Percentiles rank a stretch among this genome's conserved stretches.
These are phyloP conservation scores for Plasmodium berghei DNA, from an alignment of 169 alveolate species.

Conservation along the genomic window DNA sequence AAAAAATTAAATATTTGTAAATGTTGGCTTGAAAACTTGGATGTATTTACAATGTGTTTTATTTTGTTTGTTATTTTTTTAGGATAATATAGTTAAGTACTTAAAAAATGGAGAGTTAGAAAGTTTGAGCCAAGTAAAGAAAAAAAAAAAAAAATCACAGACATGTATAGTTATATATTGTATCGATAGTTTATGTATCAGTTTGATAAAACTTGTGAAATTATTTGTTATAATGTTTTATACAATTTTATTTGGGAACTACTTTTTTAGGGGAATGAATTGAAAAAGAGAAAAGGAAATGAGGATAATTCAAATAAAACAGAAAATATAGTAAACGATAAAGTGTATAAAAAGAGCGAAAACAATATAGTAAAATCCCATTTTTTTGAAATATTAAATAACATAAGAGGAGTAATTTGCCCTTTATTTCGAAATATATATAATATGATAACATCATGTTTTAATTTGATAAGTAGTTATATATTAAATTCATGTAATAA, in stretches of 20 bases:
- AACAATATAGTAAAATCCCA: slow-evolving; percentile 19
- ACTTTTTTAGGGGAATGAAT: background rate
- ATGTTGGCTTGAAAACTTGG: no score
- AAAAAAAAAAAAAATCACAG: no score
- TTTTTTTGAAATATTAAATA: slow-evolving; percentile 8
- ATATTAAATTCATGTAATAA: slow-evolving; percentile 5
- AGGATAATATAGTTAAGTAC: no score
- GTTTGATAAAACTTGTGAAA: background rate
- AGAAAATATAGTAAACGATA: background rate
- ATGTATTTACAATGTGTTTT: no score
- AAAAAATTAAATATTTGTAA: no score
- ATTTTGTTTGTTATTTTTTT: background rate
- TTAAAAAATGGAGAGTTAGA: no score
- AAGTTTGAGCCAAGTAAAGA: background rate
- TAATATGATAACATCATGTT: slow-evolving; percentile 16
- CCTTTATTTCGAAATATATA: slow-evolving; percentile 31
- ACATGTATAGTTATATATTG: no score
- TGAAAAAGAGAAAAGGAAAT: background rate
- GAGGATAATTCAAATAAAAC: background rate
- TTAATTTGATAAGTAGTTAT: slow-evolving; percentile 33
- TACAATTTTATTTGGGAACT: no score
- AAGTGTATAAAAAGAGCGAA: background rate
- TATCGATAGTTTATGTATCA: no score
- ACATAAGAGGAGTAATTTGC: slow-evolving; percentile 12
- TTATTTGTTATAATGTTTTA: background rate